phyloP scores from a whole-genome alignment of 2,329 filamentous ascomycete species.

The Colletotrichum lindemuthianum region DNA sequence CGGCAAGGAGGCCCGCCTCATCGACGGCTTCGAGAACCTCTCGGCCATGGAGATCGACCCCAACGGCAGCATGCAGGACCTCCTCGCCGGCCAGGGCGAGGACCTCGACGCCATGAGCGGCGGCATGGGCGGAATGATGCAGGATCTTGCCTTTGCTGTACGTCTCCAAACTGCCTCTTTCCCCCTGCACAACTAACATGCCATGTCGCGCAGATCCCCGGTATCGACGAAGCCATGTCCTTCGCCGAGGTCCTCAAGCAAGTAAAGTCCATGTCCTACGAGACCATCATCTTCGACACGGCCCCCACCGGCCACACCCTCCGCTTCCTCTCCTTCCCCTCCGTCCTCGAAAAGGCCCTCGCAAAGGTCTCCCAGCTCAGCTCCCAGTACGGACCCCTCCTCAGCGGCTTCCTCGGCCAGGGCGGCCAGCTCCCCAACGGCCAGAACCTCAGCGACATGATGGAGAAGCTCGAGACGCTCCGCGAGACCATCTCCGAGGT shows the following conservation, averaged over 20 bases:
- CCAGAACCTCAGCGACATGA: slow-evolving; percentile 90
- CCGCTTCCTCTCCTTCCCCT: slow-evolving; percentile 97
- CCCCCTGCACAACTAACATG: slow-evolving; percentile 2
- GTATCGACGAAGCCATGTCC: slow-evolving; percentile 99
- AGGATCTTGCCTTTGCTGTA: slow-evolving; percentile 95
- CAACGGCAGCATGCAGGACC: slow-evolving; percentile 95
- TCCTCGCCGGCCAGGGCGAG: slow-evolving; percentile 81
- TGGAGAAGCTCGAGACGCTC: slow-evolving; percentile 93
- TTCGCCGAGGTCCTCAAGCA: slow-evolving; percentile 99
- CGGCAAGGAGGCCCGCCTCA: slow-evolving; percentile 93
- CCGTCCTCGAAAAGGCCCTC: slow-evolving; percentile 97
- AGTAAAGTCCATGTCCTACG: slow-evolving; percentile 98
- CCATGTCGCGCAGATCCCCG: slow-evolving; percentile 77
- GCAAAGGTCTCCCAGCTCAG: slow-evolving; percentile 96
- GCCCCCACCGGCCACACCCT: slow-evolving; percentile 97
- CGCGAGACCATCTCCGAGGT: slow-evolving; percentile 95
- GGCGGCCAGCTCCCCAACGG: slow-evolving; percentile 83
- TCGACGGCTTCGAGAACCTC: slow-evolving; percentile 92
- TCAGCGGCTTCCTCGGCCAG: slow-evolving; percentile 90
- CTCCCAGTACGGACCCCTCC: slow-evolving; percentile 92
- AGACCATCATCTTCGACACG: slow-evolving; percentile 99
- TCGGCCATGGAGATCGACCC: slow-evolving; percentile 99
- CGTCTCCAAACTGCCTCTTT: slow-evolving; percentile 44
- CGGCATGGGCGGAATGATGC: slow-evolving; percentile 94
- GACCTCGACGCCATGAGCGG: slow-evolving; percentile 74